Evolutionary conservation across 2,329 filamentous ascomycete genomes (phyloP), one percentile per base, ranked within the genome.

Genomic region (Lasiodiplodia citricola): DNA sequence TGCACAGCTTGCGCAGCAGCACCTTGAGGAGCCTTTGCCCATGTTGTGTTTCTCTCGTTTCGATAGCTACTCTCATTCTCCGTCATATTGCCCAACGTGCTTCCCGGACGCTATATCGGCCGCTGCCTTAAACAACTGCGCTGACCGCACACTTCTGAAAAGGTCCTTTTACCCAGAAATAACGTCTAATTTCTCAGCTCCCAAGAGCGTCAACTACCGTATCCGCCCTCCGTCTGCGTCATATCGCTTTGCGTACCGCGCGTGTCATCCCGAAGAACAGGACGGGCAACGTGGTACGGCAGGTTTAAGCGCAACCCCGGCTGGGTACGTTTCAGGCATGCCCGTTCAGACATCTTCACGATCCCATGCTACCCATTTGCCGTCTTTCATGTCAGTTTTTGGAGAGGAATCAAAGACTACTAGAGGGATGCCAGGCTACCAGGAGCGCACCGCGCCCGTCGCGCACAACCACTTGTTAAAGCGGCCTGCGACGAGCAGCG

Each of bases 301-400:
- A 37, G 44, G 16, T 25, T 14, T 21, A 35, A 38, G 37, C 51
- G 51, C 41, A 56, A 54, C 18, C 31, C 31, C 54, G 44, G 35
- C 54, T 18, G 28, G 44, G 23, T 60, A 51, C 28, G 28, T 56
- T 56, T 70, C 74, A 73, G 80, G 74, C 71, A 81, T 82, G 80
- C 77, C 79, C 67, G 64, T 71, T 35, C 77, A 78, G 70, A 75
- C 79, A 55, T 77, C 72, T 65, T 72, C 79, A 67, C 73, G 77
- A 66, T 72, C 77, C 13, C 76, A 77, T 70, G 68, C 67, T 63
- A 75, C 75, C 41, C 82, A 82, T 79, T 90, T 92, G 84, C 90
- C 90, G 77, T 89, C 90, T 25, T 91, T 92, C 75, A 92, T 91
- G 90, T 90, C 90, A 68, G 90, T 92, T 68, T 92, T 91, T 82